Percentiles rank a stretch among this genome's conserved stretches.
phyloP scores from a whole-genome alignment of 1,284 basidiomycete genomes.

The Cutaneotrichosporon cavernicola region DNA sequence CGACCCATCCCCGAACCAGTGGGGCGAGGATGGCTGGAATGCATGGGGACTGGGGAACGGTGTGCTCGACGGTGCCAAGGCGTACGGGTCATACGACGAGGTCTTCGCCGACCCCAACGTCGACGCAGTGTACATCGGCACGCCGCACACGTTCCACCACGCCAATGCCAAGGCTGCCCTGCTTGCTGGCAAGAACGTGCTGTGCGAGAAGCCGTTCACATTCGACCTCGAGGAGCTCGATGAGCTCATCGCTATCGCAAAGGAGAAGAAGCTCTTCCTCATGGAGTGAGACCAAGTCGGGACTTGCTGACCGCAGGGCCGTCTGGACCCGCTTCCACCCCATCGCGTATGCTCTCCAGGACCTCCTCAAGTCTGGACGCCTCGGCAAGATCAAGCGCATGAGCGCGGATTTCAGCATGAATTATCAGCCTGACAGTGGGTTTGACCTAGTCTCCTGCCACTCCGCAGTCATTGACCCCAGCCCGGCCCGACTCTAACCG shows the following conservation, averaged over 20 bases:
- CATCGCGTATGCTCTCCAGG: conserved; percentile 49
- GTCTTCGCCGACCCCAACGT: conserved; percentile 72
- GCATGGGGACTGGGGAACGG: conserved; percentile 43
- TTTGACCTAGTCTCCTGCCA: conserved; percentile 18
- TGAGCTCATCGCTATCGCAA: too few species aligned
- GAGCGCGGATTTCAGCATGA: conserved; percentile 69
- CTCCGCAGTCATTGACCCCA: conserved; percentile 12
- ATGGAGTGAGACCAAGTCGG: conserved; percentile 69
- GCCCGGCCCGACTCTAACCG: conserved; percentile 57
- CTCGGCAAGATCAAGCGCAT: conserved; percentile 52
- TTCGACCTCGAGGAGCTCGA: too few species aligned
- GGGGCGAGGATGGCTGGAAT: conserved; percentile 24
- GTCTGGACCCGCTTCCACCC: conserved; percentile 54
- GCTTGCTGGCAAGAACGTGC: conserved; percentile 76
- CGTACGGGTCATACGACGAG: conserved; percentile 73
- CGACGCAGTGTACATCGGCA: conserved; percentile 78
- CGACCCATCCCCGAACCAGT: not conserved
- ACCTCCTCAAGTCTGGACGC: conserved; percentile 45
- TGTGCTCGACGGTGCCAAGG: conserved; percentile 57
- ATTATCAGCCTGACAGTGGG: conserved; percentile 71
- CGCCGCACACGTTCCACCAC: conserved; percentile 84
- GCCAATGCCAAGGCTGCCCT: conserved; percentile 73
- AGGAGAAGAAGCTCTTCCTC: conserved; percentile 58
- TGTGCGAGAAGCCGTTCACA: conserved; percentile 58
- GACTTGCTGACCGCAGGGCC: conserved; percentile 32